Evolutionary conservation across 1,139 yeast genomes (phyloP).

Genomic region (Yamadazyma spencermartinsiae): DNA sequence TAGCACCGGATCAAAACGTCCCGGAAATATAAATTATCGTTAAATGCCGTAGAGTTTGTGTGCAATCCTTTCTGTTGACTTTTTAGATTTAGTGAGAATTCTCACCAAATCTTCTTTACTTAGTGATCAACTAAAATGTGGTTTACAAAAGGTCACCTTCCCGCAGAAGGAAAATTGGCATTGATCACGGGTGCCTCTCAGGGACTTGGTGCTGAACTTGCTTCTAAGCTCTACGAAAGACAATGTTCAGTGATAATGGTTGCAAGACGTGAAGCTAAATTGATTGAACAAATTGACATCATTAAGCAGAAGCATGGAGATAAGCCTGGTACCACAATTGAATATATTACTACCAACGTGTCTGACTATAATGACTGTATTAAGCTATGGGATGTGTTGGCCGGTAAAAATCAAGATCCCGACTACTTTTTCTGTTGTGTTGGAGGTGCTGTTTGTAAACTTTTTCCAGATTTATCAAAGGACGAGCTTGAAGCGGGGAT

Average conservation of each 20-base stretch:
- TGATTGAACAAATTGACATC: constrained; percentile 48
- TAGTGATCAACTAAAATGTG: constrained; percentile 21
- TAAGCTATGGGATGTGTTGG: constrained; percentile 30
- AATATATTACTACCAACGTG: constrained; percentile 65
- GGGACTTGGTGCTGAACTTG: constrained; percentile 86
- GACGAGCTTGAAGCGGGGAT: constrained; percentile 63
- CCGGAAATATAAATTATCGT: too few relatives aligned
- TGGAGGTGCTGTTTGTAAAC: constrained; percentile 79
- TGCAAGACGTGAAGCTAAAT: constrained; percentile 67
- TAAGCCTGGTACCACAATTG: constrained; percentile 31
- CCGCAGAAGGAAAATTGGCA: constrained; percentile 53
- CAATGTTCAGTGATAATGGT: constrained; percentile 72
- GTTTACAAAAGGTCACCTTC: constrained; percentile 21
- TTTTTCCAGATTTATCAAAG: constrained; percentile 67
- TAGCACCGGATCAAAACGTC: too few relatives aligned
- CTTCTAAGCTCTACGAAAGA: constrained; percentile 51
- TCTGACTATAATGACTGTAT: constrained; percentile 54
- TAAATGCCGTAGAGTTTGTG: not conserved
- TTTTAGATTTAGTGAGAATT: not conserved
- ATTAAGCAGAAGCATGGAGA: constrained; percentile 28
- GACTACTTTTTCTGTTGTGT: constrained; percentile 85
- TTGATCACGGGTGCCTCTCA: constrained; percentile 95
- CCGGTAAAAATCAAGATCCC: constrained; percentile 42
- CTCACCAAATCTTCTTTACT: not conserved
- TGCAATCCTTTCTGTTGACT: too few relatives aligned